A percentile compares a stretch with the other conserved stretches of the same genome.
phyloP scores from a whole-genome alignment of 441 rosid genomes.

The Biscutella laevigata region DNA sequence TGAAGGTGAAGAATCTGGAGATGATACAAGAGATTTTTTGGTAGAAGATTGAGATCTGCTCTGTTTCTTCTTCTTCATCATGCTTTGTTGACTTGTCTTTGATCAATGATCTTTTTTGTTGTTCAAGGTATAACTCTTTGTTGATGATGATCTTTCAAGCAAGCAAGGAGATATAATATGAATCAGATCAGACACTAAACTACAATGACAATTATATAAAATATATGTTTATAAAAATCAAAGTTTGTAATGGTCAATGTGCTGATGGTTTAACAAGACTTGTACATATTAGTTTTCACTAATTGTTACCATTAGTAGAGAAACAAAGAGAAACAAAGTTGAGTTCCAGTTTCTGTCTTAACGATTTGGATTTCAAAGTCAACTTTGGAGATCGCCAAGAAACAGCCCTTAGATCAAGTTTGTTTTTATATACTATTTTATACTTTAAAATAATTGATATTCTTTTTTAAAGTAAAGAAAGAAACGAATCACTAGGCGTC shows the following conservation, averaged over 20 bases:
- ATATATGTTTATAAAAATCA: slow-evolving; percentile 3
- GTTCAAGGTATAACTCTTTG: neutral
- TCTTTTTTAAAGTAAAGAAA: neutral
- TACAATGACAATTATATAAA: slow-evolving; percentile 1
- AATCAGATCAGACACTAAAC: slow-evolving; percentile 23
- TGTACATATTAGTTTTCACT: slow-evolving; percentile 3
- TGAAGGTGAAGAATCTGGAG: slow-evolving; percentile 24
- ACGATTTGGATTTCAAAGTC: slow-evolving; percentile 19
- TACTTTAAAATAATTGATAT: neutral
- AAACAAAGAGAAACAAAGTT: slow-evolving; percentile 17
- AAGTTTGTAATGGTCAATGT: slow-evolving; percentile 17
- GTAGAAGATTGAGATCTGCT: slow-evolving; percentile 22
- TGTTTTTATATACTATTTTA: neutral
- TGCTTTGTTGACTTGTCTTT: slow-evolving; percentile 15
- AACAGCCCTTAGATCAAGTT: slow-evolving; percentile 7
- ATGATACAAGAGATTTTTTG: slow-evolving; percentile 17
- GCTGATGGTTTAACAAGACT: slow-evolving; percentile 14
- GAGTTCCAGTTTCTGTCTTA: slow-evolving; percentile 13
- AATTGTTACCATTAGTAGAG: neutral
- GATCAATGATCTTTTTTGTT: neutral
- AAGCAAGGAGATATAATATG: slow-evolving; percentile 11
- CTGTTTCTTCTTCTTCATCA: slow-evolving; percentile 29
- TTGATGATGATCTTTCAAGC: slow-evolving; percentile 16
- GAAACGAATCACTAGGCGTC: neutral
- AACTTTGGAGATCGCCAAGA: slow-evolving; percentile 23